phyloP scores from a whole-genome alignment of 768 basidiomycete genomes.

The Mycena alexandri region DNA sequence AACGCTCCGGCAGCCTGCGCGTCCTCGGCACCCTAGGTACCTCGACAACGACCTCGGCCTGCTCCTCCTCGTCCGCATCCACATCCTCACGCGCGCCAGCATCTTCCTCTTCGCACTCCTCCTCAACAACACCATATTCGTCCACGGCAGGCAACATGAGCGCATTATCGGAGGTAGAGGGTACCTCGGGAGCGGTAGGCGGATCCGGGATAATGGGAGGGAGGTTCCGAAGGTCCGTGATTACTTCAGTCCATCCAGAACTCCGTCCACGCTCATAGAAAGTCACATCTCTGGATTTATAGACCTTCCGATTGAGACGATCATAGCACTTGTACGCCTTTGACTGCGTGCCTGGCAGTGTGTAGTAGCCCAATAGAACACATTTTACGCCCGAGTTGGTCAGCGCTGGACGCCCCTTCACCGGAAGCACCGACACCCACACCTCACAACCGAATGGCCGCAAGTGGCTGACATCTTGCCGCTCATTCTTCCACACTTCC shows the following conservation, averaged over 20 bases:
- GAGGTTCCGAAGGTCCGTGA: conserved; percentile 20
- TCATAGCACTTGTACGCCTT: conserved; percentile 20
- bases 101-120: background rate
- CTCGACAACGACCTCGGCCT: background rate
- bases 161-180: conserved; percentile 3
- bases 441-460: conserved; percentile 10
- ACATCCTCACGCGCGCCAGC: background rate
- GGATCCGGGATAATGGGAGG: conserved; percentile 4
- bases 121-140: background rate
- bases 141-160: background rate
- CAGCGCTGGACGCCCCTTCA: background rate
- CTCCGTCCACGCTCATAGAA: conserved; percentile 4
- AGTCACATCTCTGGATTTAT: conserved; percentile 10
- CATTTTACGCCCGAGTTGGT: conserved; percentile 1
- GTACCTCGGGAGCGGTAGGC: background rate
- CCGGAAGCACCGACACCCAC: background rate
- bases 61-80: background rate
- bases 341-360: conserved; percentile 9
- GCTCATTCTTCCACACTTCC: background rate
- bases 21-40: background rate
- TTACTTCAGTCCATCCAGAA: conserved; percentile 21
- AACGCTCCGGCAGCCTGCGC: background rate
- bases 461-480: conserved; percentile 11
- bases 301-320: background rate
- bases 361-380: conserved; percentile 11